These are phyloP conservation scores for Backusella tuberculispora DNA, from an alignment of 192 early-diverging fungal species.

Conservation along the genomic window DNA sequence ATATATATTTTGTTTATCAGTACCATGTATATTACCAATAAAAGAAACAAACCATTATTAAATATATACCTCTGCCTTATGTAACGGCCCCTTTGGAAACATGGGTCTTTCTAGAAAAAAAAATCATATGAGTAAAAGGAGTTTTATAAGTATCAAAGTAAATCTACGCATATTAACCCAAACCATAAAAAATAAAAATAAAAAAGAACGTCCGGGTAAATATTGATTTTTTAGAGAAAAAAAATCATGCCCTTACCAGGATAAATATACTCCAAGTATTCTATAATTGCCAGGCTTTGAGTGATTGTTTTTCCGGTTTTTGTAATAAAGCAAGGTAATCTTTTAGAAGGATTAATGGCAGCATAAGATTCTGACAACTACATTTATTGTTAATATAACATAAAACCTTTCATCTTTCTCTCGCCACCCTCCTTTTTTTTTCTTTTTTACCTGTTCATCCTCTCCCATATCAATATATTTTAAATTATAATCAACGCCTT, in stretches of 20 bases:
- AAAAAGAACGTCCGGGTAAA: too few species aligned
- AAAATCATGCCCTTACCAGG: too few species aligned
- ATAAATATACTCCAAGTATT: conserved; percentile 83
- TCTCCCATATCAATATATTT: conserved; percentile 71
- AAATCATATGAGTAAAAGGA: background rate
- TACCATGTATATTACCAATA: background rate
- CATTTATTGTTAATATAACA: background rate
- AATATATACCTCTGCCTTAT: conserved; percentile 59
- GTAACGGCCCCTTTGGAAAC: conserved; percentile 71
- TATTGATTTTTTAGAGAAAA: background rate
- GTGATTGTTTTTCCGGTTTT: conserved; percentile 53
- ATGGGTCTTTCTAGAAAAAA: conserved; percentile 52
- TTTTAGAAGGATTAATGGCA: conserved; percentile 66
- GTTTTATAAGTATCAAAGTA: background rate
- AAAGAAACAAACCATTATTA: too few species aligned
- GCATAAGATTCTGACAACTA: conserved; percentile 60
- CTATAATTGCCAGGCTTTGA: conserved; percentile 85
- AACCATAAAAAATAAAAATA: too few species aligned
- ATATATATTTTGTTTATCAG: background rate
- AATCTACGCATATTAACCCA: too few species aligned
- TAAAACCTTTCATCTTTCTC: background rate
- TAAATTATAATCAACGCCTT: conserved; percentile 71
- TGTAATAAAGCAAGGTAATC: conserved; percentile 70
- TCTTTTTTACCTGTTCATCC: conserved; percentile 66
- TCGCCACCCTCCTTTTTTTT: background rate